Evolutionary conservation across 2,329 filamentous ascomycete genomes (phyloP).

Genomic region (Fusarium sublunatum): DNA sequence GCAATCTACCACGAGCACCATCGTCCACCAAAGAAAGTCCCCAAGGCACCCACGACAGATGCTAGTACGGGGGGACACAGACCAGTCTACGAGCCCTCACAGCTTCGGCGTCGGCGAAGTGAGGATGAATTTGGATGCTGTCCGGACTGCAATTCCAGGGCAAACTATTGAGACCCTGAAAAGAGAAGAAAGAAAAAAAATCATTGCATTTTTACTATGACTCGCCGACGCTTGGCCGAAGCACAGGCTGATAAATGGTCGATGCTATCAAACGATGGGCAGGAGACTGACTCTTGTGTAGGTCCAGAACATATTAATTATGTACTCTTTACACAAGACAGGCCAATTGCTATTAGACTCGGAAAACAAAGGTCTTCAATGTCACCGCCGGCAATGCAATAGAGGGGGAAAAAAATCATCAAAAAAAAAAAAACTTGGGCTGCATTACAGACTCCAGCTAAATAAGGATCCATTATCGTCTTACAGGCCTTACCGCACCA

Average conservation of each 20-base stretch:
- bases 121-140: slow-evolving; percentile 28
- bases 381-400: slow-evolving; percentile 16
- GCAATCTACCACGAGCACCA: slow-evolving; percentile 34
- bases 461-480: not conserved
- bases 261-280: slow-evolving; percentile 16
- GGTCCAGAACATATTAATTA: too few species aligned
- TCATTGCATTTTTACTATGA: slow-evolving; percentile 8
- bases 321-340: too few species aligned
- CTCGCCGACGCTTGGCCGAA: slow-evolving; percentile 21
- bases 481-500: slow-evolving; percentile 6
- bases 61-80: slow-evolving; percentile 41
- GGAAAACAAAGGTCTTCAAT: slow-evolving; percentile 3
- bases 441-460: slow-evolving; percentile 3
- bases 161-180: slow-evolving; percentile 21
- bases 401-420: not conserved
- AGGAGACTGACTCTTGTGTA: not conserved
- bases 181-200: not conserved
- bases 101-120: slow-evolving; percentile 43
- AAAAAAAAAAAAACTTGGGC: slow-evolving; percentile 3
- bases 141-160: slow-evolving; percentile 6
- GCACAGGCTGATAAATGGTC: slow-evolving; percentile 7
- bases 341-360: not conserved
- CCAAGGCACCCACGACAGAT: slow-evolving; percentile 11
- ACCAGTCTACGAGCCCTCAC: slow-evolving; percentile 43
- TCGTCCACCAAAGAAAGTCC: slow-evolving; percentile 17